These are phyloP conservation scores for Venturia effusa DNA, from an alignment of 2,329 filamentous ascomycete genomes.

Conservation along the genomic window DNA sequence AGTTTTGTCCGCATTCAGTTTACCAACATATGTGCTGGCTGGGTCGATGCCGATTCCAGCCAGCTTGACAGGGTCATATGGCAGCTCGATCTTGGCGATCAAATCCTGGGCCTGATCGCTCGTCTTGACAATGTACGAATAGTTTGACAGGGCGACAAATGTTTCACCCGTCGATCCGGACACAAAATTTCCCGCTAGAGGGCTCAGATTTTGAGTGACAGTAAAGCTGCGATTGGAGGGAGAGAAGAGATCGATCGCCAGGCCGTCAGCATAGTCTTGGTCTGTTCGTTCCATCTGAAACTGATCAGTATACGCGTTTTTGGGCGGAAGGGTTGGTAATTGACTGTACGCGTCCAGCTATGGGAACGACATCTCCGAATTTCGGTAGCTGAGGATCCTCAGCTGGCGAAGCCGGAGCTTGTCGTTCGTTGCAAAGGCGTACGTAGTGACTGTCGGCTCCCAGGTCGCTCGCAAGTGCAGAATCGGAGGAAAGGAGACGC, in stretches of 20 bases:
- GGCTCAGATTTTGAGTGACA: constrained; percentile 21
- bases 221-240: constrained; percentile 21
- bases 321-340: not conserved
- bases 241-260: constrained; percentile 24
- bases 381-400: not conserved
- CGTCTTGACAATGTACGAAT: constrained; percentile 24
- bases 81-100: constrained; percentile 25
- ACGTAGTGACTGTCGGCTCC: not conserved
- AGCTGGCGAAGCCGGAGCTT: not conserved
- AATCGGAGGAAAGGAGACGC: not conserved
- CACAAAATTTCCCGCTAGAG: constrained; percentile 21
- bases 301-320: not conserved
- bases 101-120: constrained; percentile 24
- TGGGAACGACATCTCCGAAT: not conserved
- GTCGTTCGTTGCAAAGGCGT: not conserved
- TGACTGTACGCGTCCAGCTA: not conserved
- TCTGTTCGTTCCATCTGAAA: constrained; percentile 18
- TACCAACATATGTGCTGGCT: constrained; percentile 14
- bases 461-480: not conserved
- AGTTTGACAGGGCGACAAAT: constrained; percentile 21
- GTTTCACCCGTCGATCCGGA: constrained; percentile 19
- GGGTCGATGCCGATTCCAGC: constrained; percentile 16
- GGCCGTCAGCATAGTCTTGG: constrained; percentile 23
- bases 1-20: constrained; percentile 15
- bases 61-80: constrained; percentile 18